phyloP scores from a whole-genome alignment of 768 basidiomycete species.

The Trametes cubensis region DNA sequence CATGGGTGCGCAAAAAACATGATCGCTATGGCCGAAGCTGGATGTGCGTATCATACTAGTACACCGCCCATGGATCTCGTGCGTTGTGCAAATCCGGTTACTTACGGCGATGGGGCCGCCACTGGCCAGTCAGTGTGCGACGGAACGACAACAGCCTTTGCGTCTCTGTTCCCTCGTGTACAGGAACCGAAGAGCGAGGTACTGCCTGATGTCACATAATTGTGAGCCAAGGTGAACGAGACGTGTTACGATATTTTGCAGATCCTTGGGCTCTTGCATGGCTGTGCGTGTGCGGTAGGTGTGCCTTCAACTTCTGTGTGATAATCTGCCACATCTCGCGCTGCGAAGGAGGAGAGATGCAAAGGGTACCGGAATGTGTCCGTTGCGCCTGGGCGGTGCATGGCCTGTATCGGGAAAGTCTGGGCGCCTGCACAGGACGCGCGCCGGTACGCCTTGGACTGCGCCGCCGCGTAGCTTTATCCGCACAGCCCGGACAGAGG shows the following conservation, averaged over 20 bases:
- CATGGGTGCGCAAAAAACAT: too few relatives aligned
- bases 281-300: too few relatives aligned
- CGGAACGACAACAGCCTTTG: constrained; percentile 3
- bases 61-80: background rate
- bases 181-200: background rate
- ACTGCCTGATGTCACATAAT: background rate
- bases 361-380: too few relatives aligned
- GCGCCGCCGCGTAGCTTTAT: constrained; percentile 12
- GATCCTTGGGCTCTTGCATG: too few relatives aligned
- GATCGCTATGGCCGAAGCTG: background rate
- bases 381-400: constrained; percentile 9
- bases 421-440: constrained; percentile 10
- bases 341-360: background rate
- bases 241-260: background rate
- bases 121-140: too few relatives aligned
- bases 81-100: background rate
- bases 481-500: constrained; percentile 11
- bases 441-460: background rate
- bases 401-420: background rate
- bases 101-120: too few relatives aligned
- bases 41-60: background rate
- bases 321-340: too few relatives aligned
- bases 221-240: background rate
- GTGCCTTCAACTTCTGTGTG: too few relatives aligned
- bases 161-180: constrained; percentile 1